Evolutionary conservation across 2,329 filamentous ascomycete genomes (phyloP).

Genomic region (Tolypocladium ophioglossoides): DNA sequence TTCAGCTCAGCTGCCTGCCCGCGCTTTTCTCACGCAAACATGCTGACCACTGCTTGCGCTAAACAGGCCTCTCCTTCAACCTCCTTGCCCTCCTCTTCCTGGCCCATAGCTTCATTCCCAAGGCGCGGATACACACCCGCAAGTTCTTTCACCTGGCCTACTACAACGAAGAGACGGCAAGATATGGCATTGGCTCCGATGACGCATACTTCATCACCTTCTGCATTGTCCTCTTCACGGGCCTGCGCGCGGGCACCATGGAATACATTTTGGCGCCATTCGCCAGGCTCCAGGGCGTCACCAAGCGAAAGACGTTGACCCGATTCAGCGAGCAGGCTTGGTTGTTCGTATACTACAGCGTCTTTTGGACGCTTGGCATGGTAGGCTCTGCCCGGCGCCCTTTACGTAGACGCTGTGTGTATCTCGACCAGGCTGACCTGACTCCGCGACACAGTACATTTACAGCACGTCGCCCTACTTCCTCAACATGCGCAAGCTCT

Average conservation of each 20-base stretch:
- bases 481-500: slow-evolving; percentile 66
- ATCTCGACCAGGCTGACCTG: neutral
- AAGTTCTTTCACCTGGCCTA: slow-evolving; percentile 88
- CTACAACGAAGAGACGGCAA: slow-evolving; percentile 55
- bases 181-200: slow-evolving; percentile 68
- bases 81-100: slow-evolving; percentile 74
- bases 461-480: slow-evolving; percentile 70
- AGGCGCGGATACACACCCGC: slow-evolving; percentile 64
- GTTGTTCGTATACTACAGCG: slow-evolving; percentile 72
- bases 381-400: slow-evolving; percentile 36
- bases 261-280: slow-evolving; percentile 78
- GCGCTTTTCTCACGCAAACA: neutral
- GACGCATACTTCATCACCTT: slow-evolving; percentile 69
- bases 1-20: no score
- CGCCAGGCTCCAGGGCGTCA: slow-evolving; percentile 61
- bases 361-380: slow-evolving; percentile 77
- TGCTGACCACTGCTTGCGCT: slow-evolving; percentile 1
- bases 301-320: slow-evolving; percentile 63
- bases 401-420: slow-evolving; percentile 3
- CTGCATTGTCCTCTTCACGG: slow-evolving; percentile 78
- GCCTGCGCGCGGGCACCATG: slow-evolving; percentile 72
- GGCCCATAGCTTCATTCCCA: slow-evolving; percentile 73
- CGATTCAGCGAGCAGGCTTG: slow-evolving; percentile 93
- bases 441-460: slow-evolving; percentile 50
- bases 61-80: slow-evolving; percentile 67